A percentile compares a stretch with the other conserved stretches of the same genome.
phyloP scores from a whole-genome alignment of 1,139 yeast species.

The Yamadazyma diospyri region DNA sequence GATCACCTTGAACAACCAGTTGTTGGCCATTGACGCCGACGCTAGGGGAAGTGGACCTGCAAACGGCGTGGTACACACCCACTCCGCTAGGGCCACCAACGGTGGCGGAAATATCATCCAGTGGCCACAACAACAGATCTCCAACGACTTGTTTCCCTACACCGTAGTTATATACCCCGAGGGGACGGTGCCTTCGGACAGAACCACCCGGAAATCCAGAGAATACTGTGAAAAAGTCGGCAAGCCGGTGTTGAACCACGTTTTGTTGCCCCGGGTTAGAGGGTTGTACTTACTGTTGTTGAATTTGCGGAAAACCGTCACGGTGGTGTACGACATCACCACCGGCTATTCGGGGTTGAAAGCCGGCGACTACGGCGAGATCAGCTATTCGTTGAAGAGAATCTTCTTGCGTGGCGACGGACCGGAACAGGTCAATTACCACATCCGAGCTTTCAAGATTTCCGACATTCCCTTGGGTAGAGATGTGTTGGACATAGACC shows the following conservation, averaged over 20 bases:
- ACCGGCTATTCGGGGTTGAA: slow-evolving; percentile 73
- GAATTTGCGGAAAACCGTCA: slow-evolving; percentile 56
- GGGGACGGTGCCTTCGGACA: slow-evolving; percentile 80
- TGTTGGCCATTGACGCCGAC: slow-evolving; percentile 54
- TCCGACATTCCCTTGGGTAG: slow-evolving; percentile 66
- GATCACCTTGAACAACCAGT: slow-evolving; percentile 50
- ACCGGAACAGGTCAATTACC: slow-evolving; percentile 63
- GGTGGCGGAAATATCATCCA: slow-evolving; percentile 17
- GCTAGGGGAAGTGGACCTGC: slow-evolving; percentile 52
- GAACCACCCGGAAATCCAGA: slow-evolving; percentile 57
- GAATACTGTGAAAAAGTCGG: slow-evolving; percentile 53
- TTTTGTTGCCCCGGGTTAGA: slow-evolving; percentile 74
- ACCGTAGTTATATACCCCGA: slow-evolving; percentile 80
- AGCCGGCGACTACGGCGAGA: slow-evolving; percentile 71
- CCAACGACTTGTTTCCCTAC: slow-evolving; percentile 41
- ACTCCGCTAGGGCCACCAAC: slow-evolving; percentile 20
- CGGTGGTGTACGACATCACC: slow-evolving; percentile 77
- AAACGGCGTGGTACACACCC: slow-evolving; percentile 38
- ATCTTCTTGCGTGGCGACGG: slow-evolving; percentile 69
- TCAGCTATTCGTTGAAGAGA: slow-evolving; percentile 60
- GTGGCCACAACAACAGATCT: slow-evolving; percentile 39
- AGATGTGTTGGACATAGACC: slow-evolving; percentile 41
- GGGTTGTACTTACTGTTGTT: slow-evolving; percentile 72
- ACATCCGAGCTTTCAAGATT: slow-evolving; percentile 56
- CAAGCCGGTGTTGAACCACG: slow-evolving; percentile 50